Base-by-base conservation (phyloP, 805 yeast genomes). In the Kuraishia molischiana region DNA sequence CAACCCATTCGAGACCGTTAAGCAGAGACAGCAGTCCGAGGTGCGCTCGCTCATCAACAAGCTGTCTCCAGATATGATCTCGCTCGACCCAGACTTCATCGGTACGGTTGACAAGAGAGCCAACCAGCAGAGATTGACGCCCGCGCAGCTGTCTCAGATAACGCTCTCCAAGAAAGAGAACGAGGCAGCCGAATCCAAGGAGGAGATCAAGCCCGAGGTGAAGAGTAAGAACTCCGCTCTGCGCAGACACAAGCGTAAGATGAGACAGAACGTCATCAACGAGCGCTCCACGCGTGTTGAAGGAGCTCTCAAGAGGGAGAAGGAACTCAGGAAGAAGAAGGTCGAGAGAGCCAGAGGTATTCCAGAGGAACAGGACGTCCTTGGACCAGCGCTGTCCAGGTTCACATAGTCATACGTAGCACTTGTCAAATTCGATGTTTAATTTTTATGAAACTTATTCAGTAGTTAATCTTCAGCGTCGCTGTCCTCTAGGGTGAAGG, bases 21-120 rank as follows among this genome's bases (percentile, higher is more conserved):
- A 85, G 56, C 97, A 89, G 64, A 80, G 97, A 67, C 95, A 90
- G 60, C 90, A 90, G 62, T 70, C 74, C 34, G 98, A 92, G 67
- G 95, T 92, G 28, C 77, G 90, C 53, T 61, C 81, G 2, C 69
- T 92, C 56, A 62, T 92, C 54, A 85, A 90, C 62, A 92, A 92
- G 61, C 67, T 92, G 47, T 79, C 83, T 47, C 94, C 97, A 5
- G 97, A 90, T 56, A 81, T 95, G 64, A 92, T 92, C 43, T 69
- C 95, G 1, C 64, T 92, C 52, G 95, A 92, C 67, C 97, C 97
- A 40, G 74, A 70, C 51, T 75, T 71, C 38, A 82, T 92, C 48
- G 98, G 98, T 48, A 69, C 77, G 4, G 87, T 92, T 13, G 90
- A 85, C 51, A 73, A 73, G 47, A 69, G 80, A 39, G 81, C 90